Evolutionary conservation across 2,329 filamentous ascomycete species (phyloP), one percentile per base, ranked within the genome.

Genomic region (Trichoderma aggressivum): DNA sequence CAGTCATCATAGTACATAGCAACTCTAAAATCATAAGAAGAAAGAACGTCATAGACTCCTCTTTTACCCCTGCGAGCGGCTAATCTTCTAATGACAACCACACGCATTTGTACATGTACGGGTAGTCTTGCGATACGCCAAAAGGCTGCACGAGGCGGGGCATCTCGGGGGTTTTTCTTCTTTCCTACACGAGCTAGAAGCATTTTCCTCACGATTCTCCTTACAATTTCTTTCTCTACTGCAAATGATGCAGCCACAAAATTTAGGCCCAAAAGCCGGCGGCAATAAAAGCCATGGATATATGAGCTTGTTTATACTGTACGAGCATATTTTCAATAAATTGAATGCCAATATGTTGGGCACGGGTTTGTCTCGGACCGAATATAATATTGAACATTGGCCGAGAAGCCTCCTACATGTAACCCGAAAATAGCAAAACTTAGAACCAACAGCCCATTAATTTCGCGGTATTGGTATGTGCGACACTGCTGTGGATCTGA

Each of bases 21-120:
- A 36, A 36, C 43, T 55, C 21, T n/a, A 14, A 21, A 65, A 65
- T 28, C n/a, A 6, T 30, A 26, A 7, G n/a, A 11, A 14, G 11
- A n/a, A 34, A 34, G 6, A 59, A 56, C 65, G 55, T 60, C 65
- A 68, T 68, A 50, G 55, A 50, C 34, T 58, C 53, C 63, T 59
- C 36, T 59, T 50, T n/a, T n/a, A 34, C 28, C 24, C 24, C 12
- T 21, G 24, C 8, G 36, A n/a, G 34, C n/a, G n/a, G 34, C n/a
- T 30, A 59, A 21, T 39, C 21, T 58, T 28, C 50, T 43, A n/a
- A 58, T 14, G 11, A 11, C 8, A 21, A 32, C n/a, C 26, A 18
- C 14, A 34, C 5, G n/a, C 34, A 12, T 16, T 34, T 32, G n/a
- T n/a, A n/a, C n/a, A n/a, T n/a, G n/a, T n/a, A n/a, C n/a, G n/a